Base-by-base conservation (phyloP, 106 monocot species). In the Phalaenopsis aphrodite region DNA sequence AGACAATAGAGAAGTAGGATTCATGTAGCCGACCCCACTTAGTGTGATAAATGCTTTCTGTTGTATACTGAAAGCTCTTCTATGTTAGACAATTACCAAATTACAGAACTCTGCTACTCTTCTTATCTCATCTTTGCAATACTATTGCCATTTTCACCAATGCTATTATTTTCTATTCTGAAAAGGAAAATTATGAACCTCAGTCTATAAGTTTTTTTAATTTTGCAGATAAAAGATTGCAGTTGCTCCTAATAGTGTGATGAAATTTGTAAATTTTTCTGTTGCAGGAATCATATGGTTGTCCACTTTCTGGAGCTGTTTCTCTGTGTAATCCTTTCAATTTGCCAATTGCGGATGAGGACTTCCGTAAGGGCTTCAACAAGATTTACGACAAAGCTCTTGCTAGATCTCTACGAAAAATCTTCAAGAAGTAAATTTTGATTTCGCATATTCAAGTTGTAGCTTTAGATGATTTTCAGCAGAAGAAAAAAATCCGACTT, bases 261-360 rank as follows among this genome's bases (percentile, higher is more conserved):
- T 71, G 15, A 6, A 65, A 7, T 38, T 71, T 16, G 39, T 4
- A 14, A 17, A 41, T 52, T 52, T 41, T 41, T 71, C 15, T 71
- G 56, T 80, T 90, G 81, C 94, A 97, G 97, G 90, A 94, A 81
- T 86, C 94, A 75, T 72, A 89, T 55, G 83, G 77, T 49, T 94
- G 89, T 82, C 82, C 86, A 87, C 88, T 97, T 77, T 92, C 97
- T 43, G 97, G 94, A 10, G 97, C 97, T 46, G 94, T 92, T n/a
- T 94, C 94, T 45, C 87, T 92, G 75, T 94, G 92, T 77, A 94
- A 97, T 86, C 97, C 97, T 81, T 97, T 97, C 78, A 88, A 94
- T 83, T 85, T 97, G 84, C 89, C 92, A 73, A 89, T 89, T 84
- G 94, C 97, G 66, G 94, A 97, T 84, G 97, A 94, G 81, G 90